Evolutionary conservation across 805 yeast species (phyloP).

Genomic region (Metschnikowia picachoensis): DNA sequence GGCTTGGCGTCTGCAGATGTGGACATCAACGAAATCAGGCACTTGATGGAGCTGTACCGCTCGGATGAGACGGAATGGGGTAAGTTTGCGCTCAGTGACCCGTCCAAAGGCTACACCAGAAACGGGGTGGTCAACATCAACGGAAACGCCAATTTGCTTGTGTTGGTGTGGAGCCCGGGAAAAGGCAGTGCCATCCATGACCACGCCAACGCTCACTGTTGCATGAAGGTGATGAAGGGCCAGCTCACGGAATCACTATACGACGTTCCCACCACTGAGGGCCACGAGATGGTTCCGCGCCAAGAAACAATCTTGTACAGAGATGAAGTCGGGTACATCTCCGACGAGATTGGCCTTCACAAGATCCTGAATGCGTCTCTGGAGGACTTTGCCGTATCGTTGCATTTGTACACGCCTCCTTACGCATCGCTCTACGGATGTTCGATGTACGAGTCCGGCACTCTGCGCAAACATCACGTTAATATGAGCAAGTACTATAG

Average conservation of each 20-base stretch:
- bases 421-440: constrained; percentile 62
- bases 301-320: constrained; percentile 26
- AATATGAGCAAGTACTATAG: constrained; percentile 58
- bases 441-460: constrained; percentile 44
- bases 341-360: constrained; percentile 65
- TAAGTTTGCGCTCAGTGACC: constrained; percentile 52
- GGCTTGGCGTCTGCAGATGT: constrained; percentile 46
- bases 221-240: constrained; percentile 66
- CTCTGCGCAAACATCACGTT: constrained; percentile 51
- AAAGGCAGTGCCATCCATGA: constrained; percentile 64
- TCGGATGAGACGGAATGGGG: constrained; percentile 55
- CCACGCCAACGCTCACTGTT: constrained; percentile 74
- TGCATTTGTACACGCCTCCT: constrained; percentile 76
- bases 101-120: constrained; percentile 48
- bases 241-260: constrained; percentile 53
- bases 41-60: constrained; percentile 45
- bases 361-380: constrained; percentile 48
- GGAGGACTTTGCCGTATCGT: constrained; percentile 49
- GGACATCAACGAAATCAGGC: constrained; percentile 45
- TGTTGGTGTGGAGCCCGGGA: constrained; percentile 70
- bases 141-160: constrained; percentile 61
- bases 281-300: constrained; percentile 21
- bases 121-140: constrained; percentile 76
- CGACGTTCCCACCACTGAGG: constrained; percentile 41
- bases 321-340: constrained; percentile 59